Evolutionary conservation across 768 basidiomycete genomes (phyloP).

Genomic region (Naganishia antarctica): DNA sequence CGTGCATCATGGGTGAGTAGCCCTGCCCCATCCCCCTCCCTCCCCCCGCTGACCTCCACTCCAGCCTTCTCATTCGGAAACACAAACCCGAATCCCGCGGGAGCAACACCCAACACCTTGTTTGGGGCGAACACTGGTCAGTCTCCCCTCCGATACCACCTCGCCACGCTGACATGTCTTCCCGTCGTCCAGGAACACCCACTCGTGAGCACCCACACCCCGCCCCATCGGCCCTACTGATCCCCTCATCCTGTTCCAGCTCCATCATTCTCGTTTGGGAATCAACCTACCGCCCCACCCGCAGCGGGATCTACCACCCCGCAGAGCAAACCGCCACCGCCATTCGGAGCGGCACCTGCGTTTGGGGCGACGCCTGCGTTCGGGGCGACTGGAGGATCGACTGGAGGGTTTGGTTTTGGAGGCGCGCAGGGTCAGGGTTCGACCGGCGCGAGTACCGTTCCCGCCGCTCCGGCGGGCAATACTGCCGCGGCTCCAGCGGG

Average conservation of each 20-base stretch:
- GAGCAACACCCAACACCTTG: neutral
- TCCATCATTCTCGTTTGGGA: conserved; percentile 21
- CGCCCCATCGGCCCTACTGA: neutral
- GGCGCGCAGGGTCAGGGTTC: neutral
- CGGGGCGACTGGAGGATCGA: neutral
- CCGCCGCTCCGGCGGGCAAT: neutral
- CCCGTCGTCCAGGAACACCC: neutral
- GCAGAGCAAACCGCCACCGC: conserved; percentile 10
- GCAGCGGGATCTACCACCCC: conserved; percentile 13
- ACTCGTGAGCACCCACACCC: neutral
- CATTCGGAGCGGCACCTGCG: conserved; percentile 10
- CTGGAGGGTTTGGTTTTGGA: neutral
- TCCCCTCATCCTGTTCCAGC: neutral
- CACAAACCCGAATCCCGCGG: neutral
- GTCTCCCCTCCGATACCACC: neutral
- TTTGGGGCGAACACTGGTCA: conserved; percentile 14
- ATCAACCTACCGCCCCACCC: neutral
- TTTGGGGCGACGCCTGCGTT: neutral
- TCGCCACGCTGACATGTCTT: neutral
- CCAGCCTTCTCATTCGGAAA: conserved; percentile 19
- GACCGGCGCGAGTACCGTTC: neutral
- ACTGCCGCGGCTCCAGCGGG: neutral
- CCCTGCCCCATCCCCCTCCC: neutral
- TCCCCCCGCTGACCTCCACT: neutral
- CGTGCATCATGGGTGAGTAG: neutral